These are phyloP conservation scores for Narthecium ossifragum DNA, from an alignment of 106 monocot species.

Conservation along the genomic window DNA sequence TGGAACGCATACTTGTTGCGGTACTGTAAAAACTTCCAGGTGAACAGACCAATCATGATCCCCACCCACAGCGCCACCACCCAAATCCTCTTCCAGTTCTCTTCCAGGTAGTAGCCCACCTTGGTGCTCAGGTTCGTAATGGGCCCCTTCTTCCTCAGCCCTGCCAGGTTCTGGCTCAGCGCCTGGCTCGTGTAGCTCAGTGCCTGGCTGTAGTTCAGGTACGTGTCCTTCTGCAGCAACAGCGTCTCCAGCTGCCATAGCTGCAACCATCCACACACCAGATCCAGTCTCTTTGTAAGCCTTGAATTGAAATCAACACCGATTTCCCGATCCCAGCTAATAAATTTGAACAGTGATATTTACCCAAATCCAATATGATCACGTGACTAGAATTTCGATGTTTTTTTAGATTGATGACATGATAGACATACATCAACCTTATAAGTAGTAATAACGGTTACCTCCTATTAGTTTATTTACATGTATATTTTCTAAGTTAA, in stretches of 20 bases:
- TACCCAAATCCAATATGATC: no score
- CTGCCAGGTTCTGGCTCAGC: constrained; percentile 83
- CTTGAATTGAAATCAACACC: no score
- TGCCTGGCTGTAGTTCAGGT: constrained; percentile 84
- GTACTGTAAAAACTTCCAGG: constrained; percentile 93
- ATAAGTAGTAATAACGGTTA: no score
- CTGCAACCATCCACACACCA: no score
- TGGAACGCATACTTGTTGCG: constrained; percentile 52
- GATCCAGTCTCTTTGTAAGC: no score
- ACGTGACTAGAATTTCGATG: no score
- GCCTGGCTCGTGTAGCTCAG: constrained; percentile 91
- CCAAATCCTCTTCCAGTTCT: constrained; percentile 84
- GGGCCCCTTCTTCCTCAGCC: constrained; percentile 41
- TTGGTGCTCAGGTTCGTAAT: constrained; percentile 57
- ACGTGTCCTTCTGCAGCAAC: constrained; percentile 88
- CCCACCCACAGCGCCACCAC: constrained; percentile 62
- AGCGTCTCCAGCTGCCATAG: constrained; percentile 90
- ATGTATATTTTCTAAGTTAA: no score
- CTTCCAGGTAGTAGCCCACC: constrained; percentile 65
- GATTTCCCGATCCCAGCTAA: no score
- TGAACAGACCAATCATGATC: constrained; percentile 56
- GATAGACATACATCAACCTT: no score
- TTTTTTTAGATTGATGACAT: no score
- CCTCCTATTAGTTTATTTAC: no score
- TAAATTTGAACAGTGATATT: no score